Conservation (phyloP, 2,329 filamentous ascomycete genomes). For the Colletotrichum salicis region DNA sequence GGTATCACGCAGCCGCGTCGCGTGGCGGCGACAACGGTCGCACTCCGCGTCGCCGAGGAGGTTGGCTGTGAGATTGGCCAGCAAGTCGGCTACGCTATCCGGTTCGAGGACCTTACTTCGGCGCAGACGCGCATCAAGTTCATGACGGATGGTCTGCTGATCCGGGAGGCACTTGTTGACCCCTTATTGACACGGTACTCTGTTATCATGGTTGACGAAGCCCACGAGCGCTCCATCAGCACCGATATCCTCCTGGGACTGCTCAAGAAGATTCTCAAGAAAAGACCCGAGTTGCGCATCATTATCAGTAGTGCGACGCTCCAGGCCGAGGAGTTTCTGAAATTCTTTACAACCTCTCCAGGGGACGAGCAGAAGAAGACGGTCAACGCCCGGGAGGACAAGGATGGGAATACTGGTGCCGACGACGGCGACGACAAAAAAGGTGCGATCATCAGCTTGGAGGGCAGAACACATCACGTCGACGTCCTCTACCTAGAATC, state of each 20-base stretch:
- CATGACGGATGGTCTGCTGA: conserved; percentile 89
- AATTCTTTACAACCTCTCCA: conserved; percentile 70
- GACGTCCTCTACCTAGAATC: conserved; percentile 84
- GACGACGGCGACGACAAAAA: conserved; percentile 42
- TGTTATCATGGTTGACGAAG: conserved; percentile 97
- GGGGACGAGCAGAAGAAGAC: conserved; percentile 42
- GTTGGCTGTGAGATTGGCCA: conserved; percentile 86
- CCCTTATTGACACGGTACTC: conserved; percentile 91
- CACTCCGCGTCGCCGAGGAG: conserved; percentile 89
- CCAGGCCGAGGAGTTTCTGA: conserved; percentile 85
- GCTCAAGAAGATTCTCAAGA: conserved; percentile 88
- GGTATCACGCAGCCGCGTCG: conserved; percentile 93
- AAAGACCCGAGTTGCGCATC: conserved; percentile 83
- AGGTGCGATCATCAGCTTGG: conserved; percentile 77
- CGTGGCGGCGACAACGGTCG: conserved; percentile 91
- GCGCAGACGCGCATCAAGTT: conserved; percentile 91
- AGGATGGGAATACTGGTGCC: conserved; percentile 38
- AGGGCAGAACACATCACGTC: conserved; percentile 89
- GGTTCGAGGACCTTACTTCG: conserved; percentile 91
- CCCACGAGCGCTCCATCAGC: conserved; percentile 91
- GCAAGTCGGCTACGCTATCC: conserved; percentile 92
- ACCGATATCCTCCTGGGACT: conserved; percentile 91
- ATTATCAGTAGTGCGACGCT: conserved; percentile 94
- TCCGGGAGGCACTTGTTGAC: conserved; percentile 92
- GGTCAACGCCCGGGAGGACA: not conserved